Evolutionary conservation across 2,329 filamentous ascomycete genomes (phyloP).

Genomic region (Cladobotryum mycophilum): DNA sequence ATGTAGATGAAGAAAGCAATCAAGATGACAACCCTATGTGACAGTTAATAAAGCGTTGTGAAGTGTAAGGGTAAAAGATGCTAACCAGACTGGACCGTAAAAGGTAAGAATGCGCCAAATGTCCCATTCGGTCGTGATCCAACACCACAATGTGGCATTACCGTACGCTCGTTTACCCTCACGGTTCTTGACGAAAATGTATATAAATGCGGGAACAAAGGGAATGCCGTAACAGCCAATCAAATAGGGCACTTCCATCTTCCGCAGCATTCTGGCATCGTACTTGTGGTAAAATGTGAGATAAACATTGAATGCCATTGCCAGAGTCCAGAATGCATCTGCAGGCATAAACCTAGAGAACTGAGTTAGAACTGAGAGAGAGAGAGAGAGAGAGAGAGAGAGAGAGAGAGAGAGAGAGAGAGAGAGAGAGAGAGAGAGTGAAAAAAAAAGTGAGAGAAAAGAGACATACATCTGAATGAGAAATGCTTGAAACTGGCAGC

Average conservation of each 20-base stretch:
- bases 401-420: no score
- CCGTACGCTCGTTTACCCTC: slow-evolving; percentile 59
- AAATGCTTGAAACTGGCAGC: slow-evolving; percentile 69
- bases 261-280: slow-evolving; percentile 55
- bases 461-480: slow-evolving; percentile 70
- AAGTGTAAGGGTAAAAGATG: not conserved
- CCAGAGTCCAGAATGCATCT: slow-evolving; percentile 69
- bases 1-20: slow-evolving; percentile 60
- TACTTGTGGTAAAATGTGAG: slow-evolving; percentile 73
- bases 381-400: not conserved
- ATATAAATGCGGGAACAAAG: slow-evolving; percentile 60
- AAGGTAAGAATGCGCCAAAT: slow-evolving; percentile 68
- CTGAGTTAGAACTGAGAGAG: slow-evolving; percentile 11
- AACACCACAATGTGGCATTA: slow-evolving; percentile 74
- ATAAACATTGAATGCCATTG: slow-evolving; percentile 81
- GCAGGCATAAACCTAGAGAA: slow-evolving; percentile 68
- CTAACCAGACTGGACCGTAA: slow-evolving; percentile 66
- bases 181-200: slow-evolving; percentile 54
- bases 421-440: not conserved
- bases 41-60: not conserved
- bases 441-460: not conserved
- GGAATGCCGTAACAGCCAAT: slow-evolving; percentile 67
- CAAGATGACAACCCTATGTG: slow-evolving; percentile 50
- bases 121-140: slow-evolving; percentile 62
- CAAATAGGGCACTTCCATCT: slow-evolving; percentile 66